These are phyloP conservation scores for Termitomyces sp. DNA, from an alignment of 768 basidiomycete species.

Conservation along the genomic window DNA sequence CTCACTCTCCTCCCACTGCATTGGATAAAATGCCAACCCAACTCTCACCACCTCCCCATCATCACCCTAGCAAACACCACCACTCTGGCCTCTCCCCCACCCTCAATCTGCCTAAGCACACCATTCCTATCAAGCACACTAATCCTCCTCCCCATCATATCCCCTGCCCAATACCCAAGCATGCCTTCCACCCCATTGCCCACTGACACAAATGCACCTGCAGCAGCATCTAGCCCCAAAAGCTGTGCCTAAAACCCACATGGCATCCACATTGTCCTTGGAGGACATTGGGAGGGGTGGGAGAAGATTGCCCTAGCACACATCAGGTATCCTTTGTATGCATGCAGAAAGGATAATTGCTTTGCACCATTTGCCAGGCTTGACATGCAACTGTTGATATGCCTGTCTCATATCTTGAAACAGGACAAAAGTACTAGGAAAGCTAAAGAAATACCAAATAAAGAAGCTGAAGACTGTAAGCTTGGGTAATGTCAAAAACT, in stretches of 20 bases:
- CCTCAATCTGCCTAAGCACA: constrained; percentile 19
- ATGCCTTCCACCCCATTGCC: constrained; percentile 55
- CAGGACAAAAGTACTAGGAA: too few relatives aligned
- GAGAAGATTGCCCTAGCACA: constrained; percentile 59
- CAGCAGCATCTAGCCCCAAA: constrained; percentile 21
- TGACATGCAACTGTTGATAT: constrained; percentile 80
- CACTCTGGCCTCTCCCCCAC: constrained; percentile 17
- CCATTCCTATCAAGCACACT: constrained; percentile 1
- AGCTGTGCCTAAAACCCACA: constrained; percentile 56
- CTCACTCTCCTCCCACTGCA: neutral
- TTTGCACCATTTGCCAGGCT: constrained; percentile 92
- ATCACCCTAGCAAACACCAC: constrained; percentile 14
- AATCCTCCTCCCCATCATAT: constrained; percentile 45
- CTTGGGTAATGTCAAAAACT: too few relatives aligned
- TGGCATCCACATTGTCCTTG: too few relatives aligned
- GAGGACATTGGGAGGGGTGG: constrained; percentile 21
- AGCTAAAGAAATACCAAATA: too few relatives aligned
- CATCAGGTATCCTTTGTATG: constrained; percentile 57
- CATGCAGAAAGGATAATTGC: constrained; percentile 88
- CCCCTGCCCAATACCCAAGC: constrained; percentile 58
- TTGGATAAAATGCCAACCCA: constrained; percentile 26
- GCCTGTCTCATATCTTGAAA: too few relatives aligned
- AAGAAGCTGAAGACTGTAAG: too few relatives aligned
- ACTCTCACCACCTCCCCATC: constrained; percentile 21
- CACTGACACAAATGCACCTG: constrained; percentile 49